These are phyloP conservation scores for Penicillium hesseltinei DNA, from an alignment of 2,329 filamentous ascomycete species.

Conservation along the genomic window DNA sequence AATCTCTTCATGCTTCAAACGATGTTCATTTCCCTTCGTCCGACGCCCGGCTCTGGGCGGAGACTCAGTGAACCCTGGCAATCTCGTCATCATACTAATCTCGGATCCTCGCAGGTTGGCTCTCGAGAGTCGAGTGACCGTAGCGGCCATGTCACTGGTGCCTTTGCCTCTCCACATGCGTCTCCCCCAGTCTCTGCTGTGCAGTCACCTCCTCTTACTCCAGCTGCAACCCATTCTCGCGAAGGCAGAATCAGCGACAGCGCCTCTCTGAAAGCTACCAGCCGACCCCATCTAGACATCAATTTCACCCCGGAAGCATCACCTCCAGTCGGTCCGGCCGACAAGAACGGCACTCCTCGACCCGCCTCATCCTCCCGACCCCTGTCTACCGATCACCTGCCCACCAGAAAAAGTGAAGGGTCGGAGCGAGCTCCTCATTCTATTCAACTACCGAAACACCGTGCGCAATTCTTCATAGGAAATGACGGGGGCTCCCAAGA, in stretches of 20 bases:
- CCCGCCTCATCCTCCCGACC: slow-evolving; percentile 43
- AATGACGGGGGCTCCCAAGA: slow-evolving; percentile 58
- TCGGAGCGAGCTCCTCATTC: slow-evolving; percentile 45
- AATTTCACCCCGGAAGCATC: slow-evolving; percentile 56
- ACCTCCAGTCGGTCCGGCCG: slow-evolving; percentile 45
- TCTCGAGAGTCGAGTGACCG: slow-evolving; percentile 61
- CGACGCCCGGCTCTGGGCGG: background rate
- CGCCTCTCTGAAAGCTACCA: slow-evolving; percentile 32
- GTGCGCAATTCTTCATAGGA: slow-evolving; percentile 57
- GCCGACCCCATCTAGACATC: slow-evolving; percentile 31
- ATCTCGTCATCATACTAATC: slow-evolving; percentile 9
- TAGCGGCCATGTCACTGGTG: slow-evolving; percentile 60
- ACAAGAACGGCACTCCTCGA: slow-evolving; percentile 31
- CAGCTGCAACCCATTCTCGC: slow-evolving; percentile 68
- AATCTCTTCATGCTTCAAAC: background rate
- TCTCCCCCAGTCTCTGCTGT: slow-evolving; percentile 69
- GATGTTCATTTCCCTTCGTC: background rate
- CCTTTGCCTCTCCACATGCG: slow-evolving; percentile 63
- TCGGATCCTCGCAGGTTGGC: slow-evolving; percentile 33
- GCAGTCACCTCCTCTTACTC: slow-evolving; percentile 86
- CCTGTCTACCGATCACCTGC: slow-evolving; percentile 41
- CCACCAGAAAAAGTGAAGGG: slow-evolving; percentile 44
- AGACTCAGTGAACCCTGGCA: background rate
- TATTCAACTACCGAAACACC: slow-evolving; percentile 48
- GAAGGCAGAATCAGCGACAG: slow-evolving; percentile 46